These are phyloP conservation scores for Leccinum griseonigrum DNA, from an alignment of 1,284 basidiomycete genomes.

Conservation along the genomic window DNA sequence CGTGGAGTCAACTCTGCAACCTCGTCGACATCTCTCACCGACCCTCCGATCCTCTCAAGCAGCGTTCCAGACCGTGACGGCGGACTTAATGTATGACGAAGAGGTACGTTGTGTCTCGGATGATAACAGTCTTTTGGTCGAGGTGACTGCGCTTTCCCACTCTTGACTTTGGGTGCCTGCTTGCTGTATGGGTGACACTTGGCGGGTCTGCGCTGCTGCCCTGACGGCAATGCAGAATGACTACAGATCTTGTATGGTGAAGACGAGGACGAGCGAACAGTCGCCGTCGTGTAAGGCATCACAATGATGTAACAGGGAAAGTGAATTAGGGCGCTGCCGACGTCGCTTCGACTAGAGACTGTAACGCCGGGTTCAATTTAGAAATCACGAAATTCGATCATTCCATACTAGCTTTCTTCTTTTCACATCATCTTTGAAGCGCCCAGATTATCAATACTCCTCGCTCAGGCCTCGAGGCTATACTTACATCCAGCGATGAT, in stretches of 20 bases:
- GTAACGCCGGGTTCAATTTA: background rate
- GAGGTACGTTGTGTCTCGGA: conserved; percentile 3
- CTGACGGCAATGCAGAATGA: background rate
- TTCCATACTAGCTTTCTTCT: no score
- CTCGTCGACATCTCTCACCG: conserved; percentile 3
- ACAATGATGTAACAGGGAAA: background rate
- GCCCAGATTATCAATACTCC: no score
- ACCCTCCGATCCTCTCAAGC: conserved; percentile 23
- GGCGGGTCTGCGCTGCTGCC: conserved; percentile 1
- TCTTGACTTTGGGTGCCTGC: conserved; percentile 5
- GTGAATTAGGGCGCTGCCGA: background rate
- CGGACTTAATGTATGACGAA: conserved; percentile 18
- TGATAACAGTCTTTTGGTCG: conserved; percentile 4
- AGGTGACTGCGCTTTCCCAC: conserved; percentile 2
- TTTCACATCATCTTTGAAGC: no score
- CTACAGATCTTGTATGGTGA: background rate
- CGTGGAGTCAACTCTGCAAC: background rate
- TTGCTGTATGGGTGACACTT: background rate
- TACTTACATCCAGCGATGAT: background rate
- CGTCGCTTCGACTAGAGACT: background rate
- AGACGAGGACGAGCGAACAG: conserved; percentile 1
- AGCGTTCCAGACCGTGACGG: conserved; percentile 12
- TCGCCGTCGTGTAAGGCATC: conserved; percentile 7
- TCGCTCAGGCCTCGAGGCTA: no score
- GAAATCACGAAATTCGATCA: background rate